Percentiles rank a stretch among this genome's conserved stretches.
Evolutionary conservation across 306 rosid genomes (phyloP).

Genomic region (Dryas drummondii): DNA sequence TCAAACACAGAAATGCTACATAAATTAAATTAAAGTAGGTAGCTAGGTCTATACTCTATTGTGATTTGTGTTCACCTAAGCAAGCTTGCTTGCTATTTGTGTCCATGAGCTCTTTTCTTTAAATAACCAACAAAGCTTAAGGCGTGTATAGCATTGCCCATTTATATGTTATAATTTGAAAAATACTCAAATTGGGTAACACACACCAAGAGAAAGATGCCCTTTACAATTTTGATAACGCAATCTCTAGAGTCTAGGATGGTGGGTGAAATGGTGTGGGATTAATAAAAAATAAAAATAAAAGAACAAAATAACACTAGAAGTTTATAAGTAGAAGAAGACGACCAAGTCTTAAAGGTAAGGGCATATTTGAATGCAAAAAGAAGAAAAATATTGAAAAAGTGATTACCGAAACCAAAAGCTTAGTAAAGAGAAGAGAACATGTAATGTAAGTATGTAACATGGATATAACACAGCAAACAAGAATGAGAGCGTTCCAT

Average conservation of each 20-base stretch:
- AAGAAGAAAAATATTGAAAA: not conserved
- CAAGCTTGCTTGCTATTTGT: conserved; percentile 4
- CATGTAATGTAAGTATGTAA: not conserved
- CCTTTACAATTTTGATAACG: not conserved
- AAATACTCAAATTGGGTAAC: not conserved
- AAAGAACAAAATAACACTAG: not conserved
- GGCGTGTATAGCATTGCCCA: conserved; percentile 1
- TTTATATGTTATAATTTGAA: not conserved
- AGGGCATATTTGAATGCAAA: not conserved
- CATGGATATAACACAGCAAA: not conserved
- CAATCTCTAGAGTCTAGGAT: not conserved
- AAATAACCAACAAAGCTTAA: not conserved
- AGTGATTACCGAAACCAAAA: not conserved
- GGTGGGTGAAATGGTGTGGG: conserved; percentile 12
- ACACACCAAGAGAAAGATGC: conserved; percentile 1
- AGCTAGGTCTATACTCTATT: not conserved
- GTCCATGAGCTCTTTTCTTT: not conserved
- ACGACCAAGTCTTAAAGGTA: not conserved
- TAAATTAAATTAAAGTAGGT: not conserved
- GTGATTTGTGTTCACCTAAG: not conserved
- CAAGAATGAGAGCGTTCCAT: conserved; percentile 2
- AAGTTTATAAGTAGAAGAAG: not conserved
- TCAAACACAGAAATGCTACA: not conserved
- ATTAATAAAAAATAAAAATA: not conserved
- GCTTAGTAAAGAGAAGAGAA: not conserved